Conservation (phyloP, 1,284 basidiomycete genomes). For the Porodaedalea pini region DNA sequence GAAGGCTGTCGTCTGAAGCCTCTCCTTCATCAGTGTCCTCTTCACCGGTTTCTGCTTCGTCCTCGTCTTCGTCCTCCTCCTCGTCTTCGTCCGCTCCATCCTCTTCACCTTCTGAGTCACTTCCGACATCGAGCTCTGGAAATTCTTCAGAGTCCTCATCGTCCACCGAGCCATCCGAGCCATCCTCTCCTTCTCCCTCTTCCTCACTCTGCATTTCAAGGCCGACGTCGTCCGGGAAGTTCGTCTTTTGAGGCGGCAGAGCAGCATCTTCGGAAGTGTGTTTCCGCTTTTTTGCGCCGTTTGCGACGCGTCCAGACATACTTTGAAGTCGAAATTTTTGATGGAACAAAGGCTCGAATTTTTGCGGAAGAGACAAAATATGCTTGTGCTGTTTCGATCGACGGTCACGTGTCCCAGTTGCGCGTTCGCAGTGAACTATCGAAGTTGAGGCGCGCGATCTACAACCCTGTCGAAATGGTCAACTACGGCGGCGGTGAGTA, state of each 20-base stretch:
- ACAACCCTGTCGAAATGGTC: constrained; percentile 15
- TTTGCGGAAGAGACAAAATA: not conserved
- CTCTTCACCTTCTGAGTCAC: constrained; percentile 46
- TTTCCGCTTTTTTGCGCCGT: constrained; percentile 54
- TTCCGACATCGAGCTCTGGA: constrained; percentile 52
- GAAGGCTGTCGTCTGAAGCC: constrained; percentile 38
- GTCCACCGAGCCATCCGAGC: constrained; percentile 38
- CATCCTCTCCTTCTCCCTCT: constrained; percentile 51
- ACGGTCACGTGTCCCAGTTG: not conserved
- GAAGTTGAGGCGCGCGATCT: not conserved
- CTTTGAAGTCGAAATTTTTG: not conserved
- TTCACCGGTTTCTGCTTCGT: constrained; percentile 29
- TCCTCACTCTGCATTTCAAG: constrained; percentile 74
- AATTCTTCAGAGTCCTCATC: constrained; percentile 47
- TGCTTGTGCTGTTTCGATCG: not conserved
- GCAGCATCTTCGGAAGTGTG: constrained; percentile 32
- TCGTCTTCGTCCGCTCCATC: constrained; percentile 34
- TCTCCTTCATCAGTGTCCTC: constrained; percentile 32
- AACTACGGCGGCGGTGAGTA: constrained; percentile 66
- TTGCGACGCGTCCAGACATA: constrained; percentile 2
- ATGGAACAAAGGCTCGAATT: not conserved
- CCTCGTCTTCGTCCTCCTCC: constrained; percentile 38
- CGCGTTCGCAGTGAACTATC: not conserved
- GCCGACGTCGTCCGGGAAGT: constrained; percentile 39
- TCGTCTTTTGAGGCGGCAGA: constrained; percentile 33